Conservation (phyloP, 768 basidiomycete genomes). For the Pulveroboletus frians region DNA sequence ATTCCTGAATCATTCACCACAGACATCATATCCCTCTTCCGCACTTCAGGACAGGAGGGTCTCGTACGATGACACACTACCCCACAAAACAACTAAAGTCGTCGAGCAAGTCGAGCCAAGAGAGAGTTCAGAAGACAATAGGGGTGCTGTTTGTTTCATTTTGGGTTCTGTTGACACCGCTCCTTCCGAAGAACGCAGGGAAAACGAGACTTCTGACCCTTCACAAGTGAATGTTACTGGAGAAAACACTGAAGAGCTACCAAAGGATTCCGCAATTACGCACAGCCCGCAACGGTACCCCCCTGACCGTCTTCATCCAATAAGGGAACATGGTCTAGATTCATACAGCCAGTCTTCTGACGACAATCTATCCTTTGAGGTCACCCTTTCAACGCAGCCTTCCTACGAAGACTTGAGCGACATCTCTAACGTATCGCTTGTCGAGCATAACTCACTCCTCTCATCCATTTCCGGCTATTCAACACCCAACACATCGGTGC, state of each 20-base stretch:
- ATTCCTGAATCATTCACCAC: constrained; percentile 16
- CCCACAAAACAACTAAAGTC: constrained; percentile 2
- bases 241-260: constrained; percentile 1
- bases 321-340: constrained; percentile 8
- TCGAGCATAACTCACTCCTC: constrained; percentile 16
- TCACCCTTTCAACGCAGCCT: constrained; percentile 23
- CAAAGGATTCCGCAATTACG: not conserved
- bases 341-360: constrained; percentile 15
- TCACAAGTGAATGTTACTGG: constrained; percentile 1
- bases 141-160: constrained; percentile 19
- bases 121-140: constrained; percentile 12
- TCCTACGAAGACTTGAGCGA: constrained; percentile 20
- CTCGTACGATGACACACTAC: constrained; percentile 12
- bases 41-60: constrained; percentile 3
- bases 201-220: not conserved
- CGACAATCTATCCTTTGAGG: constrained; percentile 18
- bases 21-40: constrained; percentile 8
- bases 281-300: not conserved
- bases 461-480: constrained; percentile 20
- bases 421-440: constrained; percentile 11
- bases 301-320: constrained; percentile 6
- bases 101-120: constrained; percentile 13
- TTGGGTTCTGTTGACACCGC: constrained; percentile 17
- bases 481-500: constrained; percentile 21
- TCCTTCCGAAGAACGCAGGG: constrained; percentile 2